These are phyloP conservation scores for Didymella sp. DNA, from an alignment of 2,329 filamentous ascomycete species.

Conservation along the genomic window DNA sequence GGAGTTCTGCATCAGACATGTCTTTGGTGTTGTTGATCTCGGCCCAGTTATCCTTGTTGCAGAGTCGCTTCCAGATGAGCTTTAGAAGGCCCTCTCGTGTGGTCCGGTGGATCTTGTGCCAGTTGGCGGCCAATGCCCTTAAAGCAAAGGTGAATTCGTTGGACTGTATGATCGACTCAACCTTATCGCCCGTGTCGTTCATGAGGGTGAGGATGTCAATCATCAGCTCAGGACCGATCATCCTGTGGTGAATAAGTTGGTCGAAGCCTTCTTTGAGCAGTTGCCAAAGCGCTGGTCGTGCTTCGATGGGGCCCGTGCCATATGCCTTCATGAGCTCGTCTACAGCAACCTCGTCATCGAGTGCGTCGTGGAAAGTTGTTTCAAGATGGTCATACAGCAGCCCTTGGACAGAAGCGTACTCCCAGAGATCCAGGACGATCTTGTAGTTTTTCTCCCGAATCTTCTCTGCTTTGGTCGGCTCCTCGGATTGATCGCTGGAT, in stretches of 20 bases:
- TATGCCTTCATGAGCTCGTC: conserved; percentile 77
- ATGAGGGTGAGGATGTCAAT: conserved; percentile 85
- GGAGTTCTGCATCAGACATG: conserved; percentile 73
- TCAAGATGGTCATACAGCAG: conserved; percentile 74
- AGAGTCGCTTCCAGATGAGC: conserved; percentile 88
- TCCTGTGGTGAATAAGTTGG: conserved; percentile 73
- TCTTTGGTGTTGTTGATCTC: conserved; percentile 77
- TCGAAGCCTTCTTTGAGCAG: conserved; percentile 75
- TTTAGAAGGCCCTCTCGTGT: conserved; percentile 59
- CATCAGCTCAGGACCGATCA: conserved; percentile 64
- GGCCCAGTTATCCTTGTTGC: conserved; percentile 84
- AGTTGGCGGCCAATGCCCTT: conserved; percentile 60
- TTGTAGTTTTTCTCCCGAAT: conserved; percentile 40
- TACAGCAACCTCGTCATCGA: conserved; percentile 80
- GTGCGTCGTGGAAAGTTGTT: conserved; percentile 70
- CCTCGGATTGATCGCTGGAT: conserved; percentile 23
- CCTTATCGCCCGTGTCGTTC: conserved; percentile 57
- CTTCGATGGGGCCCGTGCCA: conserved; percentile 60
- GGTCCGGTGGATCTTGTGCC: conserved; percentile 58
- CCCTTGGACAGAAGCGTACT: conserved; percentile 80
- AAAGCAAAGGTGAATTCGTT: conserved; percentile 79
- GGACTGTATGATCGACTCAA: conserved; percentile 53
- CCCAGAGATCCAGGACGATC: conserved; percentile 65
- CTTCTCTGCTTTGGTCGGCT: conserved; percentile 51
- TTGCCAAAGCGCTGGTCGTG: conserved; percentile 70